phyloP scores from a whole-genome alignment of 1,284 basidiomycete species.

The Puccinia horiana region DNA sequence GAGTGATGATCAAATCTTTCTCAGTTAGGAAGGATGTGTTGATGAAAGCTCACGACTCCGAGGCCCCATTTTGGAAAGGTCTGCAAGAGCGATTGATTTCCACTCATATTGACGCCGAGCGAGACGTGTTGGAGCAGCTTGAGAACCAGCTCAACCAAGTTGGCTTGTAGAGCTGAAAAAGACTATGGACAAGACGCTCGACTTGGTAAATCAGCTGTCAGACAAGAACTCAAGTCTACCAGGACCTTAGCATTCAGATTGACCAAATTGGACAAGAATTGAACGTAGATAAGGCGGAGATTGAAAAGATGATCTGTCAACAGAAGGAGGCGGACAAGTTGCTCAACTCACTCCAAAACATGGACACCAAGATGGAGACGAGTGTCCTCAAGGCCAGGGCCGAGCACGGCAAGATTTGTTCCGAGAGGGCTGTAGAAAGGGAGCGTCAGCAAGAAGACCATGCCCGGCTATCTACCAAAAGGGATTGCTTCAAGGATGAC shows the following conservation, averaged over 20 bases:
- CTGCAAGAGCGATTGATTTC: not conserved
- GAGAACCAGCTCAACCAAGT: not conserved
- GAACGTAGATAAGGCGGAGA: not conserved
- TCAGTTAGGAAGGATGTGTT: not conserved
- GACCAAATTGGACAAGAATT: not conserved
- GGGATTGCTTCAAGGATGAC: not conserved
- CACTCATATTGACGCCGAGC: not conserved
- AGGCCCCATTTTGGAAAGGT: conserved; percentile 5
- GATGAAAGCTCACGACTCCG: no score
- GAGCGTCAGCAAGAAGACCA: conserved; percentile 26
- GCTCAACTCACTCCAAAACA: conserved; percentile 8
- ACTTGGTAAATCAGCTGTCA: conserved; percentile 5
- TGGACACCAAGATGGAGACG: conserved; percentile 26
- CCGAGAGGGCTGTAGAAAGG: conserved; percentile 44
- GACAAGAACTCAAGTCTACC: conserved; percentile 21
- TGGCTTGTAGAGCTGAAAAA: not conserved
- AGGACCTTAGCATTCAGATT: conserved; percentile 35
- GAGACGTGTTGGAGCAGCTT: not conserved
- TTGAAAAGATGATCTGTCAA: not conserved
- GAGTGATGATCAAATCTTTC: not conserved
- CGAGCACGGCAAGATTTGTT: conserved; percentile 42
- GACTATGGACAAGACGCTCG: conserved; percentile 7
- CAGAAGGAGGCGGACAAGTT: conserved; percentile 12
- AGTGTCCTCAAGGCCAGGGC: conserved; percentile 32
- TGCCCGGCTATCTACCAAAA: not conserved